Conservation (phyloP, 257 asterid species). For the Solanum chaucha region DNA sequence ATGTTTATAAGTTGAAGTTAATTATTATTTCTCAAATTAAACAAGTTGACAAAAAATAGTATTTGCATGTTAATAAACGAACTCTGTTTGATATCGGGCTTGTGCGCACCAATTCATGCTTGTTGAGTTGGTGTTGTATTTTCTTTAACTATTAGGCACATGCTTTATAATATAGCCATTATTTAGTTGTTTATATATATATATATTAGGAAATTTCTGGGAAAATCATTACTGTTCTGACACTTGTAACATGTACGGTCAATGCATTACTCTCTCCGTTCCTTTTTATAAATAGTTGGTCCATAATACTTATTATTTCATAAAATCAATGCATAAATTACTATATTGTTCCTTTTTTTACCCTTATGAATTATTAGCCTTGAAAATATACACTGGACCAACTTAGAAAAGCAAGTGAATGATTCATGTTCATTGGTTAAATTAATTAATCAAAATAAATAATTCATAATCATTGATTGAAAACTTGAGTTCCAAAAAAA, state of each 20-base stretch:
- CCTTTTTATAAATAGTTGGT: no score
- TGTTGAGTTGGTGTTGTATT: background rate
- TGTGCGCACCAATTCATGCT: background rate
- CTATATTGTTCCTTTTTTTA: no score
- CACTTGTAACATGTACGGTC: background rate
- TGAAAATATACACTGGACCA: no score
- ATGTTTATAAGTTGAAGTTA: background rate
- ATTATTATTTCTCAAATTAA: background rate
- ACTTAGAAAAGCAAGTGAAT: no score
- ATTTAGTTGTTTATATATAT: background rate
- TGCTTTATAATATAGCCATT: background rate
- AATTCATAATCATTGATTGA: no score
- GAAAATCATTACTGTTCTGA: background rate
- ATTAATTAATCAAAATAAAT: no score
- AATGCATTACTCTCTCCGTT: background rate
- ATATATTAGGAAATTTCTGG: background rate
- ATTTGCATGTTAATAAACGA: background rate
- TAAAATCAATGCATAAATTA: no score
- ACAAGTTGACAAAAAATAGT: background rate
- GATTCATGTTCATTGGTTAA: no score
- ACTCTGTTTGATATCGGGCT: background rate
- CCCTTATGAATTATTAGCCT: no score
- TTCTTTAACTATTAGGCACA: background rate
- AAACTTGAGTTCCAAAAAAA: no score
- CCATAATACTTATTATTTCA: no score